Conservation (phyloP, 208 protist genomes). For the Herpetomonas samuelpessoai region DNA sequence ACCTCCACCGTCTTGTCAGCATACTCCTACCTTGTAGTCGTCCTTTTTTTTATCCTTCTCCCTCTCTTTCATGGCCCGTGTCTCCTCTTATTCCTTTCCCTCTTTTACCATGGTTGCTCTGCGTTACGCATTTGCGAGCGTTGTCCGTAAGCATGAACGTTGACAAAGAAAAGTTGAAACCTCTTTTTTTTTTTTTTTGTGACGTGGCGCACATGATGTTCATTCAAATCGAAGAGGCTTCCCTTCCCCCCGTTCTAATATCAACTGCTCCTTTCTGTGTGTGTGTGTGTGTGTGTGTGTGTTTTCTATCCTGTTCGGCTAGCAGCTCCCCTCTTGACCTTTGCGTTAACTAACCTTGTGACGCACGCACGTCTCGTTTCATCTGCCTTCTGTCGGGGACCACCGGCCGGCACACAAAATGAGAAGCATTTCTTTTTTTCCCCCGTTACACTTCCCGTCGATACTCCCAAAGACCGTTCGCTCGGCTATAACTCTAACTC, state of each 20-base stretch:
- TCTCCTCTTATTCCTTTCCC: slow-evolving; percentile 4
- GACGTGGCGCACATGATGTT: slow-evolving; percentile 1
- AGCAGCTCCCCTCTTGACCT: neutral
- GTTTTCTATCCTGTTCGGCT: neutral
- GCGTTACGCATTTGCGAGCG: too few species aligned
- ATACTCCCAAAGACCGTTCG: too few species aligned
- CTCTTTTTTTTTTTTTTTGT: neutral
- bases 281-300: neutral
- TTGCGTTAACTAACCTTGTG: neutral
- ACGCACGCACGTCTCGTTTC: neutral
- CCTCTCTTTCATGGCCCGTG: too few species aligned
- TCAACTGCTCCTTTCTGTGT: slow-evolving; percentile 12
- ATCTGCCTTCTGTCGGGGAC: too few species aligned
- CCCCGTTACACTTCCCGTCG: too few species aligned
- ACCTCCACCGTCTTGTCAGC: too few species aligned
- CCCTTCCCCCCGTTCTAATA: slow-evolving; percentile 4
- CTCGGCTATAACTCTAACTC: too few species aligned
- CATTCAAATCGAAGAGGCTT: neutral
- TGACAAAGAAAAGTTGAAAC: too few species aligned
- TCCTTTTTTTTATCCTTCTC: neutral
- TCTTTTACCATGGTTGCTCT: neutral
- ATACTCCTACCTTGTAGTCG: neutral
- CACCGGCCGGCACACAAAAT: too few species aligned
- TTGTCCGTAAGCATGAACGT: too few species aligned
- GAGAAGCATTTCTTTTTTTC: too few species aligned